These are phyloP conservation scores for Diaporthe caulivora DNA, from an alignment of 2,329 filamentous ascomycete species.

Conservation along the genomic window DNA sequence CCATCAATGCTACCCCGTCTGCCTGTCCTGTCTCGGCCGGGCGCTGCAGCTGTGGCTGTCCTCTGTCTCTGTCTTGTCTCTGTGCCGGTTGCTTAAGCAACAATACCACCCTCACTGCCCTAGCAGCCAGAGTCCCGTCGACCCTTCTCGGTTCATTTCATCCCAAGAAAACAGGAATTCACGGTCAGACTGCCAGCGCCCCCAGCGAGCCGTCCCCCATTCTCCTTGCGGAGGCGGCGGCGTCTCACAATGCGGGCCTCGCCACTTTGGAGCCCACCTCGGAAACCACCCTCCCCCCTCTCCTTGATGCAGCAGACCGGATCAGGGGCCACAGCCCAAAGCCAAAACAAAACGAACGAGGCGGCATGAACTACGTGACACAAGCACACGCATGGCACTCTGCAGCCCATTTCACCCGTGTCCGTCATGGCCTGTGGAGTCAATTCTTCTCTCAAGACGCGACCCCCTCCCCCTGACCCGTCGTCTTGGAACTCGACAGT, in stretches of 20 bases:
- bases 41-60: background rate
- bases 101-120: background rate
- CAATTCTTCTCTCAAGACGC: background rate
- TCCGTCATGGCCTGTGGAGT: conserved; percentile 11
- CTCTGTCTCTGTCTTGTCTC: background rate
- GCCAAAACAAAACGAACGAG: conserved; percentile 17
- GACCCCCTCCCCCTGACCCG: conserved; percentile 12
- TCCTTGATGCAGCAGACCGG: conserved; percentile 24
- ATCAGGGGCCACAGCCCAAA: conserved; percentile 12
- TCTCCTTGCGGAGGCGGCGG: conserved; percentile 1
- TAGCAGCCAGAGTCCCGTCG: background rate
- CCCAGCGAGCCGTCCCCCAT: background rate
- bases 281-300: background rate
- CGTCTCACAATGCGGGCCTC: conserved; percentile 27
- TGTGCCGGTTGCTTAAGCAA: conserved; percentile 23
- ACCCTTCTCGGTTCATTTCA: background rate
- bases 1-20: conserved; percentile 16
- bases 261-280: conserved; percentile 18
- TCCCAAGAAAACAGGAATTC: background rate
- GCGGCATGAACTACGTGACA: conserved; percentile 30
- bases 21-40: background rate
- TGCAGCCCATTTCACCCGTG: conserved; percentile 14
- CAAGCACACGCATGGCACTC: conserved; percentile 16
- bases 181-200: background rate
- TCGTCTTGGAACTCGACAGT: conserved; percentile 7